A percentile compares a stretch with the other conserved stretches of the same genome.
Evolutionary conservation across 2,329 filamentous ascomycete species (phyloP).

Genomic region (Didymella glomerata): DNA sequence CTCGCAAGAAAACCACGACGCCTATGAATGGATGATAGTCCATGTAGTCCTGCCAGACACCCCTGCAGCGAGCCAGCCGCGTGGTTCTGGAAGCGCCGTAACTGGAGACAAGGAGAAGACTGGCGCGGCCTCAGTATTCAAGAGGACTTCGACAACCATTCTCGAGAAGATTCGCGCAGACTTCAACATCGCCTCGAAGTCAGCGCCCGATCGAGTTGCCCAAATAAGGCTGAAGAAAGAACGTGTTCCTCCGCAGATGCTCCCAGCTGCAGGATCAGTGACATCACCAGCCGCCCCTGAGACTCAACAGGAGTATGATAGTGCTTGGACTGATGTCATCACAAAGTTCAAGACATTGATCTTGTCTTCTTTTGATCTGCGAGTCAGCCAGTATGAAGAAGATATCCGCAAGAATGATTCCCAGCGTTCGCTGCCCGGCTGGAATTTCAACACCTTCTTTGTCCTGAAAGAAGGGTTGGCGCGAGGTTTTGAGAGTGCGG

Average conservation of each 20-base stretch:
- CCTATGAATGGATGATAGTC: conserved; percentile 92
- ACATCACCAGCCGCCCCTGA: conserved; percentile 58
- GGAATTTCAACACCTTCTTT: conserved; percentile 99
- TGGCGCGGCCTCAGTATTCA: conserved; percentile 74
- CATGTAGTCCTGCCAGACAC: conserved; percentile 93
- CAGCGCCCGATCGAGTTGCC: conserved; percentile 76
- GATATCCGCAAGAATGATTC: conserved; percentile 94
- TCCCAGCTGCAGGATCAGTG: conserved; percentile 54
- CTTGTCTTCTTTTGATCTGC: conserved; percentile 84
- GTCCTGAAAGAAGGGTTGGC: conserved; percentile 95
- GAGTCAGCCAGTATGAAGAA: conserved; percentile 94
- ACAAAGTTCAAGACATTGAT: conserved; percentile 88
- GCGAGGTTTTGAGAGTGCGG: conserved; percentile 93
- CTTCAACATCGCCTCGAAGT: conserved; percentile 82
- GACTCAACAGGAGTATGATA: conserved; percentile 77
- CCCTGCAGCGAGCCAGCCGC: conserved; percentile 78
- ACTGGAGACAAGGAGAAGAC: conserved; percentile 72
- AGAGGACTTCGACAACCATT: conserved; percentile 79
- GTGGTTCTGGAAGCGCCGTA: conserved; percentile 61
- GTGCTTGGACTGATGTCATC: conserved; percentile 84
- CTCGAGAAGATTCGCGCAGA: conserved; percentile 90
- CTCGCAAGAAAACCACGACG: conserved; percentile 91
- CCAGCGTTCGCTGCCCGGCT: conserved; percentile 86
- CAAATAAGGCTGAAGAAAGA: conserved; percentile 78
- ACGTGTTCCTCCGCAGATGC: conserved; percentile 55